Percentiles rank a stretch among this genome's conserved stretches.
Evolutionary conservation across 257 asterid species (phyloP).

Genomic region (Solanum paucissectum): DNA sequence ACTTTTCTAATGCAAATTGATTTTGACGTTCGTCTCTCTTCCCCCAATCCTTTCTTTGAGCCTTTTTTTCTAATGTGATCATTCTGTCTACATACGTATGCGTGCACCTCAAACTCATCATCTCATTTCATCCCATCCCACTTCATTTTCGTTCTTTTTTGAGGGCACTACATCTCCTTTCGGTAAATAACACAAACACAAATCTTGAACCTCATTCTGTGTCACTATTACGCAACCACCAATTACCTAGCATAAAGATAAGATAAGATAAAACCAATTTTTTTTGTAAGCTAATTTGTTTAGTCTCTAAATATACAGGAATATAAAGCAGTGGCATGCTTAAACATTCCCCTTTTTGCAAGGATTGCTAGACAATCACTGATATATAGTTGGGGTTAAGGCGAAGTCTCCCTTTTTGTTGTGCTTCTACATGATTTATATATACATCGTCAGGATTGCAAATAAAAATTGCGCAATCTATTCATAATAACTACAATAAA

Average conservation of each 20-base stretch:
- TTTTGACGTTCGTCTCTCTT: background rate
- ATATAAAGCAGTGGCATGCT: no score
- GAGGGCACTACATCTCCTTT: background rate
- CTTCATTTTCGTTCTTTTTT: background rate
- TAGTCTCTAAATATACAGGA: no score
- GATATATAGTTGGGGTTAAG: no score
- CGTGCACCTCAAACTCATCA: background rate
- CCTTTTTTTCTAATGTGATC: background rate
- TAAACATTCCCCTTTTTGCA: no score
- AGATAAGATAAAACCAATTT: no score
- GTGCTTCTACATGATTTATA: no score
- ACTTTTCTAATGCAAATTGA: background rate
- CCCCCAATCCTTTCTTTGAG: background rate
- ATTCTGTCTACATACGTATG: background rate
- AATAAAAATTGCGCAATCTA: background rate
- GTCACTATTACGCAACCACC: background rate
- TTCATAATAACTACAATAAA: background rate
- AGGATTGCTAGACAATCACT: no score
- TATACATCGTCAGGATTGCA: no score
- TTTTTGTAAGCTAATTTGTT: no score
- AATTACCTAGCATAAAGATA: no score
- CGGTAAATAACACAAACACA: background rate
- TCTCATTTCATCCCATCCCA: background rate
- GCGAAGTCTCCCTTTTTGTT: no score
- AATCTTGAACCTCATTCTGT: background rate